These are phyloP conservation scores for Psilocybe mexicana DNA, from an alignment of 1,284 basidiomycete genomes.

Conservation along the genomic window DNA sequence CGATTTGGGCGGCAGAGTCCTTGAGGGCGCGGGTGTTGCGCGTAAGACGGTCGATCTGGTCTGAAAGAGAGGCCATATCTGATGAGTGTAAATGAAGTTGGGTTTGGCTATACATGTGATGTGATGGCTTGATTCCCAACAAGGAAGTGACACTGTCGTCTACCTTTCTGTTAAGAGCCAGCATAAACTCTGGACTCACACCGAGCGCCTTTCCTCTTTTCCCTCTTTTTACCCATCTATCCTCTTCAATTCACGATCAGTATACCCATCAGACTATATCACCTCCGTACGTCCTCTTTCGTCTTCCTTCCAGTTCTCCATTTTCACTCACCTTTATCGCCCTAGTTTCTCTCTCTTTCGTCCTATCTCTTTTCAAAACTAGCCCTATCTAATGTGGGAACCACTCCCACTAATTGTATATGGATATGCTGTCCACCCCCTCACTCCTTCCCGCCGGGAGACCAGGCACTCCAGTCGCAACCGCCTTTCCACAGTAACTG, in stretches of 20 bases:
- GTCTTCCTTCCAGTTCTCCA: not conserved
- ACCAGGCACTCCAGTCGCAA: conserved; percentile 63
- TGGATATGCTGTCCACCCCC: conserved; percentile 80
- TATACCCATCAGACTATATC: conserved; percentile 2
- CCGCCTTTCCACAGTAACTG: conserved; percentile 69
- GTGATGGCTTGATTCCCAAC: conserved; percentile 13
- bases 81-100: conserved; percentile 17
- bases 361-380: conserved; percentile 8
- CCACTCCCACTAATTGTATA: conserved; percentile 80
- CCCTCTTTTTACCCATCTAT: conserved; percentile 2
- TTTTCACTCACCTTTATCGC: not conserved
- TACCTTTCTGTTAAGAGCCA: not conserved
- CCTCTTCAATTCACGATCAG: not conserved
- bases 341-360: conserved; percentile 2
- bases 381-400: conserved; percentile 58
- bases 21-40: conserved; percentile 38
- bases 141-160: conserved; percentile 13
- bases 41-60: conserved; percentile 46
- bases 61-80: conserved; percentile 40
- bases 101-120: conserved; percentile 4
- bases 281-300: not conserved
- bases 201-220: conserved; percentile 8
- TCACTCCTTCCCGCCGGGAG: conserved; percentile 72
- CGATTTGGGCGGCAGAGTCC: conserved; percentile 28
- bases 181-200: conserved; percentile 3